Base-by-base conservation (phyloP, 345 rosid genomes). In the Salix suchowensis region DNA sequence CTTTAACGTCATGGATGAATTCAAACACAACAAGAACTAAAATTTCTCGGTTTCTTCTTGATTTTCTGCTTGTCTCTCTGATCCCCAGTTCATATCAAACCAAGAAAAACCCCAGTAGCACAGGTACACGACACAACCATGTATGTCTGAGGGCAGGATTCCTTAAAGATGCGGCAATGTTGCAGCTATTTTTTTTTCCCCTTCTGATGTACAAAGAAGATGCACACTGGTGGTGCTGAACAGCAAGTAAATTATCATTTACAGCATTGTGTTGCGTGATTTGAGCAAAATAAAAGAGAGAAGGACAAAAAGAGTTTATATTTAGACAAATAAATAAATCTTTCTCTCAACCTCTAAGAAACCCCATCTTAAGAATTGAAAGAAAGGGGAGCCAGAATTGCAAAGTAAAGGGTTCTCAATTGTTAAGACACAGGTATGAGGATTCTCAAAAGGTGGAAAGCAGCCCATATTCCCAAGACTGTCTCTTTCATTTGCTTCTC, bases 391-490 rank as follows among this genome's bases (percentile, higher is more conserved):
- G 71, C 64, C 70, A 62, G 68, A 73, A 78, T 67, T 72, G 65
- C 64, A 77, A 77, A 61, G 78, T 46, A 24, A 7, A 50, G 54
- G 40, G 58, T 65, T 75, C 78, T 84, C 77, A 78, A 77, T 58
- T 79, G 81, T 67, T 64, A 36, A 76, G 76, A 84, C 84, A 79
- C 78, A 84, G 79, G 92, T 92, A 89, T 88, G 92, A 84, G 68
- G 92, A 84, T 68, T 89, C 96, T 91, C 86, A 87, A 91, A 91
- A 93, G 96, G 83, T 82, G 90, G 65, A 88, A 89, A 85, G 73
- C 74, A 83, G 85, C 93, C 81, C 97, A 84, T 84, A 87, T 78
- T 89, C 91, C 97, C 72, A 91, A 82, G 83, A 72, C 70, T 73
- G 71, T 58, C 78, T 64, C 69, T 39, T 75, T 24, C 73, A 40